Evolutionary conservation across 1,284 basidiomycete genomes (phyloP).

Genomic region (Afroboletus lepidellus): DNA sequence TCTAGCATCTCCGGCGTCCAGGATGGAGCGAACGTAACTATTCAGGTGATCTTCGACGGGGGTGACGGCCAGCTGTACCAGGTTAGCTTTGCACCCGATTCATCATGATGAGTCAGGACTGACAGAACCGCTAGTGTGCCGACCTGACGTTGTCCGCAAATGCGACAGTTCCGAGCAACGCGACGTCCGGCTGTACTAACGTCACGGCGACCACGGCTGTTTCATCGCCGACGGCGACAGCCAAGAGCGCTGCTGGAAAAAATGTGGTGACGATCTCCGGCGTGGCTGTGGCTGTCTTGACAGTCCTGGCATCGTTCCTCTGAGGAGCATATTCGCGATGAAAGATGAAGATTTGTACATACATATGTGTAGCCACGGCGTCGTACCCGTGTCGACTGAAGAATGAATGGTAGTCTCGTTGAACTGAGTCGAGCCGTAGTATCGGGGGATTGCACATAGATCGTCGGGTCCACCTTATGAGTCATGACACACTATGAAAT

Average conservation of each 20-base stretch:
- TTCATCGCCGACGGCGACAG: constrained; percentile 17
- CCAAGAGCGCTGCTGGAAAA: constrained; percentile 14
- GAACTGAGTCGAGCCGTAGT: neutral
- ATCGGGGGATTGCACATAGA: too few relatives aligned
- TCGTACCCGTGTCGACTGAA: neutral
- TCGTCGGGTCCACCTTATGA: too few relatives aligned
- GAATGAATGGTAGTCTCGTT: neutral
- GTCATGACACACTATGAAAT: neutral
- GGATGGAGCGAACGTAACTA: constrained; percentile 48
- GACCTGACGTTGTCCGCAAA: constrained; percentile 30
- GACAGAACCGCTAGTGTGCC: constrained; percentile 25
- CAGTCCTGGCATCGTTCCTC: constrained; percentile 5
- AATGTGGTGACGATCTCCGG: constrained; percentile 8
- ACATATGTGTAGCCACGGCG: too few relatives aligned
- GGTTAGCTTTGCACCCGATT: constrained; percentile 26
- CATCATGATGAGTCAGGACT: neutral
- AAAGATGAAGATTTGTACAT: neutral
- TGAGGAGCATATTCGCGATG: constrained; percentile 8
- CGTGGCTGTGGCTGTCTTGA: constrained; percentile 7
- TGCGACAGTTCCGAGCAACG: constrained; percentile 25
- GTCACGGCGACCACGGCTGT: constrained; percentile 12
- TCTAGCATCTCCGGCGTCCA: constrained; percentile 45
- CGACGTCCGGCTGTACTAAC: constrained; percentile 25
- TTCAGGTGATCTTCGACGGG: constrained; percentile 47
- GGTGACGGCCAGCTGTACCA: constrained; percentile 58